Percentiles rank a stretch among this genome's conserved stretches.
These are phyloP conservation scores for Gnetum montanum DNA, from an alignment of 75 land plant species.

Conservation along the genomic window DNA sequence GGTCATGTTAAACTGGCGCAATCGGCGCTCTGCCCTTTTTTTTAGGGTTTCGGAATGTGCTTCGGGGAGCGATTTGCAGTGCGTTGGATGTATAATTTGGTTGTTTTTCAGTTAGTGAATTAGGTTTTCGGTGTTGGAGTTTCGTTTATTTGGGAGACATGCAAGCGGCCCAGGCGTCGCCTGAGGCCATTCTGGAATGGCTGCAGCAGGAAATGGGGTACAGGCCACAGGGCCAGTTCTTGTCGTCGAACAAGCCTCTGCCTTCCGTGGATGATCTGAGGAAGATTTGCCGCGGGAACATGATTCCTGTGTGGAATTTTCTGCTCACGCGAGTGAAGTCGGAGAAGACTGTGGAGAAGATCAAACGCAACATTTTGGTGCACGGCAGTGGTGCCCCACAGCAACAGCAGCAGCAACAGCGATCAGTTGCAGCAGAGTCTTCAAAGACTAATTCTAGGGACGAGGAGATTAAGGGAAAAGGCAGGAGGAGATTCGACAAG, in stretches of 20 bases:
- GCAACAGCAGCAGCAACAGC: conserved; percentile 10
- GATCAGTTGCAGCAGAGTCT: neutral
- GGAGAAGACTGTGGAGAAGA: conserved; percentile 87
- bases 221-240: conserved; percentile 35
- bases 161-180: conserved; percentile 28
- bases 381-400: conserved; percentile 47
- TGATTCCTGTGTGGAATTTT: conserved; percentile 87
- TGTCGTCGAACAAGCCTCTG: conserved; percentile 19
- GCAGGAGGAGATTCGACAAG: conserved; percentile 25
- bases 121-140: no score
- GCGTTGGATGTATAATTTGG: no score
- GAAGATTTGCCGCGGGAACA: conserved; percentile 87
- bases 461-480: conserved; percentile 18
- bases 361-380: conserved; percentile 68
- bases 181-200: conserved; percentile 91
- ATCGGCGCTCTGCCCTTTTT: no score
- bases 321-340: conserved; percentile 72
- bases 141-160: neutral
- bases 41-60: no score
- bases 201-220: conserved; percentile 96
- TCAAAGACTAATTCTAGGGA: conserved; percentile 1
- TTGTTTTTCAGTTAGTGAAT: no score
- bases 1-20: no score
- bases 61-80: no score
- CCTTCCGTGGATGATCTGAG: conserved; percentile 67